These are phyloP conservation scores for Amauroascus niger DNA, from an alignment of 2,329 filamentous ascomycete genomes.

Conservation along the genomic window DNA sequence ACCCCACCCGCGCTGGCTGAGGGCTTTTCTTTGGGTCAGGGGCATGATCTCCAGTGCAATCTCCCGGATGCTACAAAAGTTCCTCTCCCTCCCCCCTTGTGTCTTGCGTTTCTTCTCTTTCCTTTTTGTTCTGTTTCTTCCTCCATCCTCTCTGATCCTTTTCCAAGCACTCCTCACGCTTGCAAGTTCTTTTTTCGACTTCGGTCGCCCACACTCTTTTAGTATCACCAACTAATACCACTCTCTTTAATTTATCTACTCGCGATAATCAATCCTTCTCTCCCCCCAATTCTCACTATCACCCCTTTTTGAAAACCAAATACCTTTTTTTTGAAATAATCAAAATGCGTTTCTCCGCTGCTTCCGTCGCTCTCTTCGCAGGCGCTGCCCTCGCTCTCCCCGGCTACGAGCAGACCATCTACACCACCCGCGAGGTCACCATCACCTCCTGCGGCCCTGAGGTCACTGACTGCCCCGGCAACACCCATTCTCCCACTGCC, in stretches of 20 bases:
- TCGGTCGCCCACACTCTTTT: constrained; percentile 39
- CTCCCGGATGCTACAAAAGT: constrained; percentile 20
- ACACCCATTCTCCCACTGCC: constrained; percentile 21
- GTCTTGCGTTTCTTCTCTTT: constrained; percentile 17
- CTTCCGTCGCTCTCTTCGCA: constrained; percentile 35
- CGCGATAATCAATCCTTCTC: neutral
- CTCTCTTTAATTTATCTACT: constrained; percentile 17
- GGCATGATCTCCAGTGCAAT: constrained; percentile 18
- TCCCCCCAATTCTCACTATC: neutral
- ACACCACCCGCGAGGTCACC: constrained; percentile 51
- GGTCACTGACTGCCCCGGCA: constrained; percentile 50
- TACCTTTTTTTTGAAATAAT: constrained; percentile 15
- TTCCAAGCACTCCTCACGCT: constrained; percentile 17
- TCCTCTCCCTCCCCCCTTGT: constrained; percentile 9
- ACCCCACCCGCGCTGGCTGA: too few relatives aligned
- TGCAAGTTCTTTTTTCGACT: constrained; percentile 33
- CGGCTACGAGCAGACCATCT: constrained; percentile 39
- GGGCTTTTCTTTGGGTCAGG: constrained; percentile 5
- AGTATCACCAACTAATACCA: constrained; percentile 27
- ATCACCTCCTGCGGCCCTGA: constrained; percentile 53
- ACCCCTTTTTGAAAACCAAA: neutral
- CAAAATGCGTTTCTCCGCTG: constrained; percentile 39
- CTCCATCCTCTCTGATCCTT: constrained; percentile 23
- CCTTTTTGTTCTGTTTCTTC: constrained; percentile 20
- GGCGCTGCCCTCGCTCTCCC: constrained; percentile 33